Conservation (phyloP, 2,329 filamentous ascomycete genomes). For the Fusarium sp. region DNA sequence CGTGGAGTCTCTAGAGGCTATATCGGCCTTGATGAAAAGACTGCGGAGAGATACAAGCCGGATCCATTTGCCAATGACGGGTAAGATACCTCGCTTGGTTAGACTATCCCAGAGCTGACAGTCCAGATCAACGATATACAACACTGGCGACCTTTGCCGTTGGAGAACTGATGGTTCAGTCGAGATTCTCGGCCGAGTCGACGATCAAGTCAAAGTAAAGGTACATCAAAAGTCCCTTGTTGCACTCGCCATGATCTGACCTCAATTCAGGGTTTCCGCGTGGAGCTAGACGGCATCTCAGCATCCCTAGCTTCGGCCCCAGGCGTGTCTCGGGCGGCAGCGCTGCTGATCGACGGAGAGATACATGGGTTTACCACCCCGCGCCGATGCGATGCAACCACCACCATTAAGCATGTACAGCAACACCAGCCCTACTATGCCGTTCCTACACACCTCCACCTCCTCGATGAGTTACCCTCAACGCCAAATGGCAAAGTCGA, state of each 20-base stretch:
- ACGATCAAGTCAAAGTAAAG: conserved; percentile 71
- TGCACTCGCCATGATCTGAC: neutral
- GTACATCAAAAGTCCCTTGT: conserved; percentile 39
- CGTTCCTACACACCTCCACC: conserved; percentile 57
- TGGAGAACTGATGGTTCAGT: conserved; percentile 64
- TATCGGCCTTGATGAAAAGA: conserved; percentile 61
- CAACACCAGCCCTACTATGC: conserved; percentile 64
- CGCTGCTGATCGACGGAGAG: conserved; percentile 56
- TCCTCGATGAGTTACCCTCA: conserved; percentile 56
- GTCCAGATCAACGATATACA: conserved; percentile 57
- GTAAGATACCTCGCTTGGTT: conserved; percentile 45
- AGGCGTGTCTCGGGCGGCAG: conserved; percentile 57
- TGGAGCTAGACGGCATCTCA: conserved; percentile 67
- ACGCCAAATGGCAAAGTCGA: conserved; percentile 67
- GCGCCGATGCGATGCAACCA: conserved; percentile 45
- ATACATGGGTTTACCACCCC: conserved; percentile 62
- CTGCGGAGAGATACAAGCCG: conserved; percentile 56
- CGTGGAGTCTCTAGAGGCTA: conserved; percentile 65
- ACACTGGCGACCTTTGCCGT: conserved; percentile 66
- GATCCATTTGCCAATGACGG: conserved; percentile 63
- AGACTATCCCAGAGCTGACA: neutral
- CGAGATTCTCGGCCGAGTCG: conserved; percentile 64
- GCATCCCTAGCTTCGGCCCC: conserved; percentile 57
- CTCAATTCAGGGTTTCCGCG: conserved; percentile 61
- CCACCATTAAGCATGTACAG: conserved; percentile 52